These are phyloP conservation scores for Pueraria montana DNA, from an alignment of 306 rosid species.

Conservation along the genomic window DNA sequence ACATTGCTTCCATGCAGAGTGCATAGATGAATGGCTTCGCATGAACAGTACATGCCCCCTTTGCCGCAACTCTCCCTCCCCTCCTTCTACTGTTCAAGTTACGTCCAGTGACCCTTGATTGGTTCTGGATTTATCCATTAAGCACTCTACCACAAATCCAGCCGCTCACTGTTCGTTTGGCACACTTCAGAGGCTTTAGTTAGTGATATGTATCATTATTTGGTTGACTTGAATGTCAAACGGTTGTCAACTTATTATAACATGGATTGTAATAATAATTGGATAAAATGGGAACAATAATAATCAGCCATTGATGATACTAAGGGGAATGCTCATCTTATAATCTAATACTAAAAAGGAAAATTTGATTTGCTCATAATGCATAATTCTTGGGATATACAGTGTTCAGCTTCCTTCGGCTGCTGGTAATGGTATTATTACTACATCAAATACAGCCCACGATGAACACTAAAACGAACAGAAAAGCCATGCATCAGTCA, in stretches of 20 bases:
- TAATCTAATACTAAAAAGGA: not conserved
- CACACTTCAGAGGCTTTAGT: not conserved
- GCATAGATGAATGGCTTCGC: slow-evolving; percentile 81
- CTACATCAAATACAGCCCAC: slow-evolving; percentile 9
- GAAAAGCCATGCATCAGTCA: slow-evolving; percentile 14
- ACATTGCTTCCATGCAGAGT: slow-evolving; percentile 81
- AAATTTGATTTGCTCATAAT: slow-evolving; percentile 28
- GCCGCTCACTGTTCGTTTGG: not conserved
- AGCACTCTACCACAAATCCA: not conserved
- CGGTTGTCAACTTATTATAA: not conserved
- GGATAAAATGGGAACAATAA: not conserved
- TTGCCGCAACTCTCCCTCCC: slow-evolving; percentile 71
- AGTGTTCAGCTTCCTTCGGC: slow-evolving; percentile 43
- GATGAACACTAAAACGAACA: slow-evolving; percentile 28
- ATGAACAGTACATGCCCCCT: slow-evolving; percentile 69
- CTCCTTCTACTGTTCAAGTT: slow-evolving; percentile 48
- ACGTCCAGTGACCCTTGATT: slow-evolving; percentile 38
- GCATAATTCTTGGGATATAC: slow-evolving; percentile 33
- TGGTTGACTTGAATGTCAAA: not conserved
- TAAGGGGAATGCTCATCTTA: too few relatives aligned
- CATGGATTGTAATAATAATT: not conserved
- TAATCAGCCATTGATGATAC: not conserved
- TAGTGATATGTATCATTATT: not conserved
- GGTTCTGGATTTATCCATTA: not conserved
- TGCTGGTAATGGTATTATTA: slow-evolving; percentile 34